Evolutionary conservation across 1,284 basidiomycete species (phyloP), one percentile per base, ranked within the genome.

Genomic region (Melampsora larici-populina): DNA sequence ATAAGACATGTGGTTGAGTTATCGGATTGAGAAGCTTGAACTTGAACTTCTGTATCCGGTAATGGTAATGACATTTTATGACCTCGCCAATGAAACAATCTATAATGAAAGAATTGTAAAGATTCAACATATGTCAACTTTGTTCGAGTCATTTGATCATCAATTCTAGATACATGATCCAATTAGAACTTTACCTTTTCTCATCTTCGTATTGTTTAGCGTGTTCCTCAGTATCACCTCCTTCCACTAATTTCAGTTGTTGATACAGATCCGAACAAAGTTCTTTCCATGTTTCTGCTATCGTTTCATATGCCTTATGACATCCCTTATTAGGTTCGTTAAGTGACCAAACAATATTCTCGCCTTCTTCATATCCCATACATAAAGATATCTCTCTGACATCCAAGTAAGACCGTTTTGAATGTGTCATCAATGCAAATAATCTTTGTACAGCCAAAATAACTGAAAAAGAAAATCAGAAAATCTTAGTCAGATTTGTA

Each of bases 11-110:
- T 71, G 15, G 76, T 78, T 48, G 76, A 78, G 48, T 78, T 71
- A 55, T 78, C 76, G 1, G 66, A 36, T 60, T 36, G 46, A 5
- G 63, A 21, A 9, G 40, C 21, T 8, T 5, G 26, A 46, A 60
- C 18, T 36, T 33, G 29, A 1, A 26, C 31, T 11, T 78, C 76
- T 15, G 49, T 60, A 33, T 78, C 76, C 15, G 76, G 46, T 58
- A 78, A 60, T 5, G 76, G 76, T 62, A 78, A 64, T 8, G 76
- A 21, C 26, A 71, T 9, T 18, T 65, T 64, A n/a, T 71, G 63
- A 29, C 68, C 76, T 49, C 70, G 63, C 76, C 76, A 78, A 71
- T 78, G 76, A 60, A 78, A 78, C 31, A 78, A 71, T 66, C 76
- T 78, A 5, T 0, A 48, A 65, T 31, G 15, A 36, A 18, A 40